Base-by-base conservation (phyloP, 139 green algal genomes). In the Deuterostichococcus epilithicus region DNA sequence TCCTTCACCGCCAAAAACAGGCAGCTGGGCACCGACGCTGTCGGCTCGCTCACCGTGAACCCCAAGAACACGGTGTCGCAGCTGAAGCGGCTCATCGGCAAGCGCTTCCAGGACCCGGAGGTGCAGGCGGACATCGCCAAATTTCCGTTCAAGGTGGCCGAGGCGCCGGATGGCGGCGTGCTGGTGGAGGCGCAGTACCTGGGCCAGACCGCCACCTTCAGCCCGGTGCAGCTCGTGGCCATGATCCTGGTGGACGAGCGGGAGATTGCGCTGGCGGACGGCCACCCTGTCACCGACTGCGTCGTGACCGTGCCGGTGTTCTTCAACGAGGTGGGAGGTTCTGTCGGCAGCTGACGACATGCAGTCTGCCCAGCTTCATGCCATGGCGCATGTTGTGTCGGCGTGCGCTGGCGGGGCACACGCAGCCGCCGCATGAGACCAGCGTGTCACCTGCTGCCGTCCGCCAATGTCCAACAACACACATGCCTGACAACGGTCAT, bases 81-180 rank as follows among this genome's bases (percentile, higher is more conserved):
- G 78, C 77, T 99, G 47, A 99, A 99, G 85, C 91, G 94, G 25
- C 79, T 99, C 36, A 82, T 99, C 45, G 96, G 96, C 34, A 93
- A 92, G 79, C 90, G 90, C 76, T 99, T 96, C 72, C 73, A 38
- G 32, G 90, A 96, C 67, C 92, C 96, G 13, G 79, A 83, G 20
- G 87, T 98, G 28, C 92, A 97, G 69, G 39, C 74, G 35, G 92
- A 97, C 75, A 76, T 97, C n/a, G 5, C 67, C 2, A 70, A 80
- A 25, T 79, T 97, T 26, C 91, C 92, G 0, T 97, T 90, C 76
- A 79, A 85, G 39, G 86, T 97, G 35, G 83, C 70, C 0, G 89
- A 92, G 70, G 95, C 78, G 3, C 84, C 91, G 4, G 84, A 94
- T 70, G 95, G 92, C 30, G 87, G 89, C 59, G 90, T 84, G 71